Conservation (phyloP, 768 basidiomycete genomes). For the Serendipita sp. region DNA sequence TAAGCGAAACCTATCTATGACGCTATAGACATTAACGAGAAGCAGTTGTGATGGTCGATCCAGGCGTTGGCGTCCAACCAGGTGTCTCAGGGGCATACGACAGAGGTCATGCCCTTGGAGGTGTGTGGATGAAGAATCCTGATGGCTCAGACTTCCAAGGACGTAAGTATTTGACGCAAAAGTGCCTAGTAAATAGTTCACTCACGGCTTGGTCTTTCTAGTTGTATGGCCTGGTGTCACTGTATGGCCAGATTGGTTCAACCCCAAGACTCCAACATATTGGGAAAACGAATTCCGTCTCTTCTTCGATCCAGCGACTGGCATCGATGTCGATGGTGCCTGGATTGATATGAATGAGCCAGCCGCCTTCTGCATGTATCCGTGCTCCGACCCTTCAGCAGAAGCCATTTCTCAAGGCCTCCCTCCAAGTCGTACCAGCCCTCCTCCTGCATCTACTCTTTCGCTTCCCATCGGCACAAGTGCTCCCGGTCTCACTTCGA, state of each 20-base stretch:
- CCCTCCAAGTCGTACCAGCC: slow-evolving; percentile 34
- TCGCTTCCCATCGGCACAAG: slow-evolving; percentile 30
- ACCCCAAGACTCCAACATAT: slow-evolving; percentile 32
- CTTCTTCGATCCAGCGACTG: slow-evolving; percentile 35
- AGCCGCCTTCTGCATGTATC: slow-evolving; percentile 41
- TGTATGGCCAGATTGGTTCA: slow-evolving; percentile 48
- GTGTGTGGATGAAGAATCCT: too few relatives aligned
- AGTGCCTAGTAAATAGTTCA: background rate
- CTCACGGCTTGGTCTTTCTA: slow-evolving; percentile 22
- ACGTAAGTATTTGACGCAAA: background rate
- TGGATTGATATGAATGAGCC: slow-evolving; percentile 47
- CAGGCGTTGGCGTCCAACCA: too few relatives aligned
- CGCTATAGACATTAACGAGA: slow-evolving; percentile 49
- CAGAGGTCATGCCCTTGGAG: too few relatives aligned
- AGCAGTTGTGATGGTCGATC: too few relatives aligned
- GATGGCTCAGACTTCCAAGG: too few relatives aligned
- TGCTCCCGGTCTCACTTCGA: slow-evolving; percentile 13
- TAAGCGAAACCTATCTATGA: slow-evolving; percentile 16
- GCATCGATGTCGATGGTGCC: slow-evolving; percentile 45
- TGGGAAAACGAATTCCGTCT: slow-evolving; percentile 50
- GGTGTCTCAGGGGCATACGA: too few relatives aligned
- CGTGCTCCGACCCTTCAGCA: slow-evolving; percentile 42
- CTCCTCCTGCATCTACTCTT: slow-evolving; percentile 35
- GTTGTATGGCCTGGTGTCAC: slow-evolving; percentile 54
- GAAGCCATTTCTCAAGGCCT: slow-evolving; percentile 36